phyloP scores from a whole-genome alignment of 768 basidiomycete species.

The Termitomyces sp. region DNA sequence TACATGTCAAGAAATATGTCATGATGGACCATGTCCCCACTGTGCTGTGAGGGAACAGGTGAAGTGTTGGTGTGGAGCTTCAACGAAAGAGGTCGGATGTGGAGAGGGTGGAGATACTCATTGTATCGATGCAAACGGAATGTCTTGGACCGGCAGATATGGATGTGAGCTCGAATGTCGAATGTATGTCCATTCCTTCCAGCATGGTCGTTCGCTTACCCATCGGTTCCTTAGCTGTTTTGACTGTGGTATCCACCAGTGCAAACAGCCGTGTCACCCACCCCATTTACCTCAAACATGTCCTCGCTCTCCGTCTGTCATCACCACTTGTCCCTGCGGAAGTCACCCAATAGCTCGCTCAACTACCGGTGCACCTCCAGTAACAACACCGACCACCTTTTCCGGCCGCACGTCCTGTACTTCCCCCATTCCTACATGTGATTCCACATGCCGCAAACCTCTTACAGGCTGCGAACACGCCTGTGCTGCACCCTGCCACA shows the following conservation, averaged over 20 bases:
- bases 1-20: constrained; percentile 62
- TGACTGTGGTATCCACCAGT: constrained; percentile 75
- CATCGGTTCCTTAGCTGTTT: constrained; percentile 38
- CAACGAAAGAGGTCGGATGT: constrained; percentile 54
- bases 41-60: constrained; percentile 54
- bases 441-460: constrained; percentile 57
- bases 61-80: constrained; percentile 80
- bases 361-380: constrained; percentile 19
- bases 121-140: constrained; percentile 35
- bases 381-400: constrained; percentile 27
- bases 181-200: constrained; percentile 31
- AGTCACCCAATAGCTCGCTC: constrained; percentile 44
- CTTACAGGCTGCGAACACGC: constrained; percentile 66
- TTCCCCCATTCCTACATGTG: constrained; percentile 79
- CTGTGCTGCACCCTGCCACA: constrained; percentile 70
- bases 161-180: constrained; percentile 57
- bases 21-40: constrained; percentile 65
- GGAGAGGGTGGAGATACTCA: constrained; percentile 49
- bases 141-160: constrained; percentile 59
- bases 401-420: constrained; percentile 51
- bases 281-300: constrained; percentile 54
- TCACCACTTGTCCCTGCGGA: constrained; percentile 83
- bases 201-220: neutral
- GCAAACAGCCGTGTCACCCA: constrained; percentile 74
- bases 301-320: constrained; percentile 62